These are phyloP conservation scores for Sordaria brevicollis DNA, from an alignment of 495 filamentous ascomycete genomes.

Conservation along the genomic window DNA sequence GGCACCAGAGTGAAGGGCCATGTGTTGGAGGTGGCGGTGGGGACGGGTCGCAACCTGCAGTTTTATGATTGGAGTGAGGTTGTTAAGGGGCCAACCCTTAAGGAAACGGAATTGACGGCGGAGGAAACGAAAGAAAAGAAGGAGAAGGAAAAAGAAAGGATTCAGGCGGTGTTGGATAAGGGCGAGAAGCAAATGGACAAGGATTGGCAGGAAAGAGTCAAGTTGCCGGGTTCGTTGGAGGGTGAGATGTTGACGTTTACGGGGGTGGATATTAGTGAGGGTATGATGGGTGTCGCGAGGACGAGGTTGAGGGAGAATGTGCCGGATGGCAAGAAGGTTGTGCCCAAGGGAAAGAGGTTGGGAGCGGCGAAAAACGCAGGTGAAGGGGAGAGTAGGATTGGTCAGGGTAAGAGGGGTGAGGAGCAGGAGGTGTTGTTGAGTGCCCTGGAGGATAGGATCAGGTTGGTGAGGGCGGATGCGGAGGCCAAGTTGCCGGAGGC, in stretches of 20 bases:
- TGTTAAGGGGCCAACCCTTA: not conserved
- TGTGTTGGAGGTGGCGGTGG: constrained; percentile 81
- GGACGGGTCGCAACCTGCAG: constrained; percentile 77
- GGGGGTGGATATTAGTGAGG: constrained; percentile 33
- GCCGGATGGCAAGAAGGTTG: constrained; percentile 21
- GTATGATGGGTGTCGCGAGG: constrained; percentile 34
- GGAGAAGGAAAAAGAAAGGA: constrained; percentile 3
- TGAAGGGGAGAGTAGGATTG: not conserved
- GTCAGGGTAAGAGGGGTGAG: not conserved
- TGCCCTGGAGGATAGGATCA: constrained; percentile 22
- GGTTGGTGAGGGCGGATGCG: constrained; percentile 32
- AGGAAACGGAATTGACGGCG: not conserved
- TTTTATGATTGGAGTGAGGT: constrained; percentile 53
- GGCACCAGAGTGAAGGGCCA: constrained; percentile 56
- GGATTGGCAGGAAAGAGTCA: not conserved
- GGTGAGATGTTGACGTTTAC: constrained; percentile 30
- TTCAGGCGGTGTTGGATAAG: constrained; percentile 2
- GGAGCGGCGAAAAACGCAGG: constrained; percentile 6
- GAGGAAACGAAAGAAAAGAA: constrained; percentile 3
- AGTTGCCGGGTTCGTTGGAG: not conserved
- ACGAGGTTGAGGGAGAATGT: constrained; percentile 22
- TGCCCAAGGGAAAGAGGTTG: constrained; percentile 13
- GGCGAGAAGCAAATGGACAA: not conserved
- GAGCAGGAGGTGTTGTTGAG: constrained; percentile 18
- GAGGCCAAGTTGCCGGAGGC: constrained; percentile 18